Base-by-base conservation (phyloP, 1,284 basidiomycete genomes). In the Rhodotorula sp. region DNA sequence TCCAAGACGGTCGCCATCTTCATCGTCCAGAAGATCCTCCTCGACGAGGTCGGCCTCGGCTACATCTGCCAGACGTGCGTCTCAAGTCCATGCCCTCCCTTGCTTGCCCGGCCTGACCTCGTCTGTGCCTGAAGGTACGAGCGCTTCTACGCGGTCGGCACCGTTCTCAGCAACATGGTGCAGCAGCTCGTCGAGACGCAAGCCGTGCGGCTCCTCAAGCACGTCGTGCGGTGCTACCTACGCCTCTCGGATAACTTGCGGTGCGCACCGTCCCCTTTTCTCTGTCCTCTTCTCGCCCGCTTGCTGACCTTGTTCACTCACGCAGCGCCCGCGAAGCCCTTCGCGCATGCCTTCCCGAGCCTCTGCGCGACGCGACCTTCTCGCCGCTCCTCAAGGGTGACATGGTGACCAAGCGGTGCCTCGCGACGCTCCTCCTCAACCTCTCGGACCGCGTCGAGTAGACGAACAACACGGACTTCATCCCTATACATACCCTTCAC, bases 1-100 rank as follows among this genome's bases (percentile, higher is more conserved):
- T 93, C 91, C 74, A 99, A 99, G 84, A 99, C 97, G 0, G 97
- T 99, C 58, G 97, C 97, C 60, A 99, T 99, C 80, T 99, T 99
- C 83, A 99, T 99, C 80, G 97, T 99, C 4, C 97, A 99, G 82
- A 99, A 99, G 85, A 99, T 99, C 77, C 86, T 99, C 27, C 86
- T 99, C 66, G 97, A 99, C 81, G 97, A 99, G 83, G 94, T 96
- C 16, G 96, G 97, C 17, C 84, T 99, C 71, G 95, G 93, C 44
- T 99, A 99, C 82, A 99, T 99, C 80, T 99, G 96, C 80, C 96
- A 99, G 83, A 99, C 97, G 23, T 99, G 99, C 82, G n/a, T 27
- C 9, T 45, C 8, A 10, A 7, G 25, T 25, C 41, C 27, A 3
- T 49, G 3, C 27, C 21, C 34, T 27, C 17, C 21, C 19, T n/a